Percentiles rank a stretch among this genome's conserved stretches.
phyloP scores from a whole-genome alignment of 768 basidiomycete species.

The Kwoniella dendrophila region DNA sequence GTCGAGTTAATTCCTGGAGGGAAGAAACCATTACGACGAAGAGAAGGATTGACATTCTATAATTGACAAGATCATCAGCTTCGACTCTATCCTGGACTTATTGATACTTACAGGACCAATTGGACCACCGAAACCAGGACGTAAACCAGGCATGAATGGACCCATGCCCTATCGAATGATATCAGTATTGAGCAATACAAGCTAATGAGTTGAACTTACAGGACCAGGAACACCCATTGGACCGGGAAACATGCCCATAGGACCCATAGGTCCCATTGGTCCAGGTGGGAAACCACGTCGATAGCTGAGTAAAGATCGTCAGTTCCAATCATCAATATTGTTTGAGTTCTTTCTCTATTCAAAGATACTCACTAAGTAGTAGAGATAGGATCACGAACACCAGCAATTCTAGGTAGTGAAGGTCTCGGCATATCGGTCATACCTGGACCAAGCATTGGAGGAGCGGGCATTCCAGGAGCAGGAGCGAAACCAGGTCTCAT shows the following conservation, averaged over 20 bases:
- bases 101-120: constrained; percentile 46
- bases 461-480: constrained; percentile 35
- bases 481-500: constrained; percentile 29
- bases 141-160: constrained; percentile 53
- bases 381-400: constrained; percentile 54
- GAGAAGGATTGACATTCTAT: constrained; percentile 50
- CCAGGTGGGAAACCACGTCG: constrained; percentile 52
- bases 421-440: constrained; percentile 51
- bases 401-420: constrained; percentile 50
- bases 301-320: constrained; percentile 39
- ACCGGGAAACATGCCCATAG: constrained; percentile 50
- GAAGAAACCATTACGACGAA: constrained; percentile 52
- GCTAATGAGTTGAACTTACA: constrained; percentile 23
- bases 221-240: constrained; percentile 53
- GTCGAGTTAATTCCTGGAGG: constrained; percentile 50
- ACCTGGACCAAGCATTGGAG: constrained; percentile 35
- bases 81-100: neutral
- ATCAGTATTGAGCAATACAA: neutral
- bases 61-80: neutral
- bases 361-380: constrained; percentile 50
- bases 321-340: constrained; percentile 14
- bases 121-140: constrained; percentile 55
- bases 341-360: neutral
- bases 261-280: constrained; percentile 48
- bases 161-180: constrained; percentile 45